Conservation (phyloP, 2,329 filamentous ascomycete genomes). For the Curvularia spicifera region DNA sequence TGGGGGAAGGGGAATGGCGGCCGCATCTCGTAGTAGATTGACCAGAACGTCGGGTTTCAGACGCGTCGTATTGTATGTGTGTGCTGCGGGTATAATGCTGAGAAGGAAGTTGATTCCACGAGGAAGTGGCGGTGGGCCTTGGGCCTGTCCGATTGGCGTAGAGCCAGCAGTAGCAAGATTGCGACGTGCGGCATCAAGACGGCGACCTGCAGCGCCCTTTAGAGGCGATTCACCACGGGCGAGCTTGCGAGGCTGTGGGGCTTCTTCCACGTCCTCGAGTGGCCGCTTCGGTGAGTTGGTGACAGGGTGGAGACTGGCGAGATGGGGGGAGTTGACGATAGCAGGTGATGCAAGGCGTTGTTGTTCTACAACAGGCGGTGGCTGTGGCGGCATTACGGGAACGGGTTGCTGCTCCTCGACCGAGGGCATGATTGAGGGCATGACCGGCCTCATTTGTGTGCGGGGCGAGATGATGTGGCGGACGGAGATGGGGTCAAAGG, state of each 20-base stretch:
- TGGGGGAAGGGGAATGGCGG: constrained; percentile 26
- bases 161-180: constrained; percentile 44
- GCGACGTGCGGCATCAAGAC: constrained; percentile 75
- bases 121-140: constrained; percentile 70
- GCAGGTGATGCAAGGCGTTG: constrained; percentile 38
- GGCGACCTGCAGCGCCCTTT: constrained; percentile 86
- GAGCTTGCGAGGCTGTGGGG: constrained; percentile 83
- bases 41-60: constrained; percentile 77
- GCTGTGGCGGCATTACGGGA: background rate
- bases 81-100: constrained; percentile 75
- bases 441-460: constrained; percentile 70
- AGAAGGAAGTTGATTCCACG: constrained; percentile 64
- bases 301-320: constrained; percentile 31
- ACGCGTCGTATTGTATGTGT: constrained; percentile 72
- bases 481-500: constrained; percentile 82
- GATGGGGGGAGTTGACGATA: constrained; percentile 41
- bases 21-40: constrained; percentile 67
- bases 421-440: constrained; percentile 38
- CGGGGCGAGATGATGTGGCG: constrained; percentile 82
- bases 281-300: constrained; percentile 56
- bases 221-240: constrained; percentile 89
- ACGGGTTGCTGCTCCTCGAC: constrained; percentile 34
- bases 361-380: constrained; percentile 23
- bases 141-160: constrained; percentile 32
- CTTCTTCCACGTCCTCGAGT: constrained; percentile 68